Evolutionary conservation across 139 green algal species (phyloP), one percentile per base, ranked within the genome.

Genomic region (Gonium pectorale): DNA sequence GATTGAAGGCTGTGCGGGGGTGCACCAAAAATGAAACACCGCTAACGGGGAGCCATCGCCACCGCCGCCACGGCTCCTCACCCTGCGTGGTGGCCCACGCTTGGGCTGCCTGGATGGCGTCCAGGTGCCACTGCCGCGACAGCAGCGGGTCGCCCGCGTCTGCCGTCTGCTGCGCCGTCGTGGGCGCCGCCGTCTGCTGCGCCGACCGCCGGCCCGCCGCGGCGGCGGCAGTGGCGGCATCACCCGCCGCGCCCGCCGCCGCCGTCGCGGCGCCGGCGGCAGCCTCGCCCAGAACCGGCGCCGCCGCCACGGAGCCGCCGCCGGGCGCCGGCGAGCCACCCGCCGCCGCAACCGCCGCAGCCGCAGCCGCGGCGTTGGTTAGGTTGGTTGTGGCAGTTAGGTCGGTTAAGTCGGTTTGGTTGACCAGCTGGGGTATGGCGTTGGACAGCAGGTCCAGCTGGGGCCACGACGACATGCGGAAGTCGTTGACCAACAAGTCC

Each of bases 371-470:
- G n/a, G n/a, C n/a, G n/a, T n/a, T n/a, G n/a, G n/a, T n/a, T n/a
- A n/a, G n/a, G n/a, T n/a, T n/a, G n/a, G 40, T 67, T 64, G 64
- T 77, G 68, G 15, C 68, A 77, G 40, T 77, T 24, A 27, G 40
- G 63, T 43, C 79, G 62, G 40, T 66, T 77, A 41, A 44, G 4
- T 11, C 27, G 5, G 64, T 71, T 40, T 27, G 24, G 64, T 71
- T 71, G 6, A 38, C 31, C n/a, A 44, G 27, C n/a, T 6, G 6
- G 6, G 64, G 38, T 15, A 71, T 41, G 64, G 64, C n/a, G n/a
- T 31, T 27, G 29, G 35, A 35, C 40, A 35, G 64, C 29, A 71
- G 31, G 31, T 46, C 31, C 29, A 71, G 64, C 29, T 71, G 31
- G n/a, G 38, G 64, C 27, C 38, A 35, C 43, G 60, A 33, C 60